Evolutionary conservation across 306 rosid genomes (phyloP), one percentile per base, ranked within the genome.

Genomic region (Oxytropis ochrocephala): DNA sequence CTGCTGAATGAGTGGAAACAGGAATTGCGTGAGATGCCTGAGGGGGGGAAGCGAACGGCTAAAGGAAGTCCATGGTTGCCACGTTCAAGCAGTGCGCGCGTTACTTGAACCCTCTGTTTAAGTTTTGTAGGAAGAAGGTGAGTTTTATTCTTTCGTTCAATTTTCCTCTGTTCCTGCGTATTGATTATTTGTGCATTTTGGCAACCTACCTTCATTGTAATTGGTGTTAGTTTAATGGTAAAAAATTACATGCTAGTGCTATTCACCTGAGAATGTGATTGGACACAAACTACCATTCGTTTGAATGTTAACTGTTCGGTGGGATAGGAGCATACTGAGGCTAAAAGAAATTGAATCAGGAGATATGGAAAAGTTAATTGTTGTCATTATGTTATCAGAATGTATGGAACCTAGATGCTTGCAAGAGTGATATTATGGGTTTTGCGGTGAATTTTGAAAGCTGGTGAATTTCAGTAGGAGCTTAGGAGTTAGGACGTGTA

Each of bases 121-220:
- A 91, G 81, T 95, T 95, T 61, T 91, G 97, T 13, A 84, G 99
- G 92, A 95, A 95, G 87, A 91, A 91, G 96, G 99, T 95, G 69
- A 60, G 2, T 72, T 78, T 27, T 19, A 3, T 38, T 14, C 5
- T 29, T 36, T 16, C 8, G 5, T 32, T 71, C 39, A 8, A 19
- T 21, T 49, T 49, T 70, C 54, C 9, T 35, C 38, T 63, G 27
- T 11, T 1, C 8, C 5, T 48, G 52, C 8, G 11, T 33, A 16
- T 53, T 43, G 51, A 1, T 41, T 42, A 24, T 73, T n/a, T 64
- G 32, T 52, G 58, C 39, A 18, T 50, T 65, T 36, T 38, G 7
- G 43, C 4, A n/a, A 46, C 7, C 14, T 38, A 16, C 30, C 11
- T 9, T 74, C 1, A 3, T 27, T 44, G 49, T 64, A 64, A 42